These are phyloP conservation scores for Dictyostelium brefeldianum DNA, from an alignment of 78 protist species.

Conservation along the genomic window DNA sequence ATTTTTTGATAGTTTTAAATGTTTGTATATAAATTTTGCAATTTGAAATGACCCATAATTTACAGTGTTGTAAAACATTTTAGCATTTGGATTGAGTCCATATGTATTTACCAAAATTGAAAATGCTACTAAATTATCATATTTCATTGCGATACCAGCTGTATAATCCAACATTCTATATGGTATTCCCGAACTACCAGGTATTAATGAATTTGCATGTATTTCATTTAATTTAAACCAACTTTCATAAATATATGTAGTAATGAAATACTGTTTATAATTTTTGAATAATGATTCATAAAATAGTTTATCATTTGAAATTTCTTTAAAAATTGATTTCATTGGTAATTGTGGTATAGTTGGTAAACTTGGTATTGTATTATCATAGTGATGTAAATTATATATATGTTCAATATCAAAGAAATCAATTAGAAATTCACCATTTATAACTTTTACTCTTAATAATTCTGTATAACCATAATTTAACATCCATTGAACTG, in stretches of 20 bases:
- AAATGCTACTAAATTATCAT: neutral
- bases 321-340: neutral
- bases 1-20: neutral
- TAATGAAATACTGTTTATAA: neutral
- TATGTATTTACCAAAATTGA: neutral
- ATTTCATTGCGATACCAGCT: neutral
- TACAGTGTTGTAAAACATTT: neutral
- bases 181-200: neutral
- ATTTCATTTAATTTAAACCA: neutral
- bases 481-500: conserved; percentile 1
- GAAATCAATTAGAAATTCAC: conserved; percentile 1
- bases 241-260: neutral
- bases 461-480: conserved; percentile 3
- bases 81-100: no score
- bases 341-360: neutral
- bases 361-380: neutral
- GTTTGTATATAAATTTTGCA: neutral
- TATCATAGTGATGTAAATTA: no score
- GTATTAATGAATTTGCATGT: neutral
- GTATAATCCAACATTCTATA: neutral
- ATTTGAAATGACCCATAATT: neutral
- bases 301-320: neutral
- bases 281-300: neutral
- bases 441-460: neutral
- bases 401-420: neutral